Conservation (phyloP, 2,329 filamentous ascomycete genomes). For the Chrysoporthe austroafricana region DNA sequence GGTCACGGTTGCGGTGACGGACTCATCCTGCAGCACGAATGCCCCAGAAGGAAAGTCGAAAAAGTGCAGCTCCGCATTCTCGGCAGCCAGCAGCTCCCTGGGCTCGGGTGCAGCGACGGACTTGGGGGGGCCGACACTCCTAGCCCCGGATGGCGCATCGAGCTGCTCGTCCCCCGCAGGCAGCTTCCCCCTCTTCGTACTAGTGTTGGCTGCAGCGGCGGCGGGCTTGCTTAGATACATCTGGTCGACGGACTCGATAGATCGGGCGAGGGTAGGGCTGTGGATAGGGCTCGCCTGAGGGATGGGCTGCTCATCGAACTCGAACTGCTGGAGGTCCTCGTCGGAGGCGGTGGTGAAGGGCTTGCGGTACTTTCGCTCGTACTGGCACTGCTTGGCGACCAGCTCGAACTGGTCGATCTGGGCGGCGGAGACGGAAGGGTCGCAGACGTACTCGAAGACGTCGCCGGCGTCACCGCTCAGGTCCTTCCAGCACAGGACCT, state of each 20-base stretch:
- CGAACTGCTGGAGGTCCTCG: slow-evolving; percentile 79
- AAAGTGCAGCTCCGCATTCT: slow-evolving; percentile 84
- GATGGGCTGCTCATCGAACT: slow-evolving; percentile 71
- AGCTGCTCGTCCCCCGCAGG: slow-evolving; percentile 31
- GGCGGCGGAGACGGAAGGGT: slow-evolving; percentile 68
- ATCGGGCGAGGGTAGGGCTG: slow-evolving; percentile 58
- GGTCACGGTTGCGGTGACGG: slow-evolving; percentile 77
- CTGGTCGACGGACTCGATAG: slow-evolving; percentile 61
- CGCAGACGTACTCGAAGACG: slow-evolving; percentile 98
- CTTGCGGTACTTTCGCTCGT: slow-evolving; percentile 91
- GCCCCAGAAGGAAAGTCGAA: slow-evolving; percentile 89
- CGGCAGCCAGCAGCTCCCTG: slow-evolving; percentile 73
- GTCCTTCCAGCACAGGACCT: slow-evolving; percentile 92
- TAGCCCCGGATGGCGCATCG: slow-evolving; percentile 38
- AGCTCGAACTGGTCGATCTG: slow-evolving; percentile 81
- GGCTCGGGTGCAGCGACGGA: slow-evolving; percentile 70
- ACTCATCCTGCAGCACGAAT: slow-evolving; percentile 78
- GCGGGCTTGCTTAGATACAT: slow-evolving; percentile 54
- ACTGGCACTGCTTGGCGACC: slow-evolving; percentile 90
- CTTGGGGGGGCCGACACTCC: slow-evolving; percentile 49
- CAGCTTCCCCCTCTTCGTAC: slow-evolving; percentile 47
- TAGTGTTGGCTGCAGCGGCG: slow-evolving; percentile 47
- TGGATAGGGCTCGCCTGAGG: slow-evolving; percentile 66
- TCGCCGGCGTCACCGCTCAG: slow-evolving; percentile 91
- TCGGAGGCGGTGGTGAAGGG: slow-evolving; percentile 80